Conservation (phyloP, 2,329 filamentous ascomycete species). For the Teratosphaeria viscida region DNA sequence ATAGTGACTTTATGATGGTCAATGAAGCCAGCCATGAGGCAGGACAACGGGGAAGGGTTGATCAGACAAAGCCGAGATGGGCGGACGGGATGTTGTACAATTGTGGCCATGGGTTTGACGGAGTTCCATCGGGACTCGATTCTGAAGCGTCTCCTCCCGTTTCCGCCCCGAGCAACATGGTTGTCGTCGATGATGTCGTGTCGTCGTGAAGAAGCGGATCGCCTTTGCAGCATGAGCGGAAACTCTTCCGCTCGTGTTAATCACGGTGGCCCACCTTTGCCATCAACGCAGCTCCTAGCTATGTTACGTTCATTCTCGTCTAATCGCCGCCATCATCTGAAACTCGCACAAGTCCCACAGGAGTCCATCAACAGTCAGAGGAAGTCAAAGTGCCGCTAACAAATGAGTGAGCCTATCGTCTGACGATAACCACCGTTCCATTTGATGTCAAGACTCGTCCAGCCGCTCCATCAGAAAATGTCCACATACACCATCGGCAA, state of each 20-base stretch:
- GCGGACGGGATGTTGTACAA: no score
- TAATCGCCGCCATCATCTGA: neutral
- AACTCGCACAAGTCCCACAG: neutral
- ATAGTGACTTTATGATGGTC: no score
- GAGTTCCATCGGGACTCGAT: no score
- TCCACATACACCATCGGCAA: constrained; percentile 34
- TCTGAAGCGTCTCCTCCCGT: no score
- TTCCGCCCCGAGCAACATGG: no score
- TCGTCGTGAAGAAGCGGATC: neutral
- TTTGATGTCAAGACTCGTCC: neutral
- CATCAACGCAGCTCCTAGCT: neutral
- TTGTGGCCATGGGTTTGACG: no score
- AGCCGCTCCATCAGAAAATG: neutral
- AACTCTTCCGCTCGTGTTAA: neutral
- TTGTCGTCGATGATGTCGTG: no score
- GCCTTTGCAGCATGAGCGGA: neutral
- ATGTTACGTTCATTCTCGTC: neutral
- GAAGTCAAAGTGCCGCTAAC: neutral
- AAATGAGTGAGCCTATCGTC: neutral
- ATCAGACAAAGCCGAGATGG: no score
- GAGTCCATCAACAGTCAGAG: neutral
- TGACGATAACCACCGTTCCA: neutral
- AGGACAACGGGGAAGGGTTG: no score
- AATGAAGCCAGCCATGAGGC: no score
- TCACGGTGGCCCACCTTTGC: neutral